Conservation (phyloP, 805 yeast species). For the Tanozyma kutaoensis region DNA sequence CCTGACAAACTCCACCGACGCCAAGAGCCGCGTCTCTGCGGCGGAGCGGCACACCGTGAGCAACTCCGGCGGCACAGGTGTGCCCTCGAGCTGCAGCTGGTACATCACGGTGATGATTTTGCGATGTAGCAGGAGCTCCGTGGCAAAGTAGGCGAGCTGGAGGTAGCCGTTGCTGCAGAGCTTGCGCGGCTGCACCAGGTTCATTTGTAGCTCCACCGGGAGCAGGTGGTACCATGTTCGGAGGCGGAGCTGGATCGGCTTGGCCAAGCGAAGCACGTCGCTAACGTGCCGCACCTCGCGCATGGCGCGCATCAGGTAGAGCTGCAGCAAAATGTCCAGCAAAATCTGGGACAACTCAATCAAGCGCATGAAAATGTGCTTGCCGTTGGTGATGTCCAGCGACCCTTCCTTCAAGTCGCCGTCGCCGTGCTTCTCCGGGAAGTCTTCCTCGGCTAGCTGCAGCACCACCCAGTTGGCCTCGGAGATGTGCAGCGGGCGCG, state of each 20-base stretch:
- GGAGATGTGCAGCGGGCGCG: conserved; percentile 72
- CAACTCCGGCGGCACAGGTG: conserved; percentile 21
- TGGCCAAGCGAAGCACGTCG: conserved; percentile 60
- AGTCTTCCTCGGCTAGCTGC: conserved; percentile 58
- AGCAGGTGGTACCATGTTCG: conserved; percentile 69
- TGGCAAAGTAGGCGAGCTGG: conserved; percentile 77
- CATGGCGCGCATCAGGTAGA: conserved; percentile 61
- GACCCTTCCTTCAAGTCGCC: conserved; percentile 43
- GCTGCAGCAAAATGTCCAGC: conserved; percentile 57
- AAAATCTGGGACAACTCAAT: conserved; percentile 56
- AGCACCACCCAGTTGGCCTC: conserved; percentile 73
- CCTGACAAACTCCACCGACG: conserved; percentile 69
- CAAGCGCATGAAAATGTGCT: conserved; percentile 51
- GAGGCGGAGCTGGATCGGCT: conserved; percentile 61
- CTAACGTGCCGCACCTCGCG: conserved; percentile 44
- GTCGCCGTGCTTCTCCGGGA: conserved; percentile 55
- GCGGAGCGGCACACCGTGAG: conserved; percentile 65
- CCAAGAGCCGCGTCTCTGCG: conserved; percentile 68
- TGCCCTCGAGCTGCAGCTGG: conserved; percentile 19
- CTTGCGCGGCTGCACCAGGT: conserved; percentile 41
- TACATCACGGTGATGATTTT: conserved; percentile 48
- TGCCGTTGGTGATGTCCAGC: conserved; percentile 60
- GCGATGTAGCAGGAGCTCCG: conserved; percentile 79
- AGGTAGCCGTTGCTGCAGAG: conserved; percentile 66
- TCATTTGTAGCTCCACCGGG: conserved; percentile 54